Base-by-base conservation (phyloP, 805 yeast genomes). In the Vanderwaltozyma verrucispora region DNA sequence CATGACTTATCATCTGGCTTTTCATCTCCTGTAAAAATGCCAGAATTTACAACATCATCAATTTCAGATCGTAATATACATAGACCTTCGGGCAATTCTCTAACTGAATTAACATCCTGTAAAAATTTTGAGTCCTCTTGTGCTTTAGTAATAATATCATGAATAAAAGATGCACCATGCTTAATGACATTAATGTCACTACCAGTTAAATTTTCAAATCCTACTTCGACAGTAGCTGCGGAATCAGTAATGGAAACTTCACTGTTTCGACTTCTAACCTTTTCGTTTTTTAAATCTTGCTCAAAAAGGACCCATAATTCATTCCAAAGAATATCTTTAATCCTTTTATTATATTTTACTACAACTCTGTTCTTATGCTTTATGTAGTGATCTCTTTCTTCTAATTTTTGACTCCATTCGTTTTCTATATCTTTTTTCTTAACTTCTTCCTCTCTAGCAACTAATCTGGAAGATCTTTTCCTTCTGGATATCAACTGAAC, bases 381-480 rank as follows among this genome's bases (percentile, higher is more conserved):
- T 12, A 58, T 15, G 29, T 42, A 56, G 4, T 46, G 43, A 21
- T 54, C 59, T 35, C 62, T 51, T 14, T 51, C 48, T 31, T 68
- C 62, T 28, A 68, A 62, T 31, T 65, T 63, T 38, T 51, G 56
- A 17, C 37, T 35, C 48, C 59, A 49, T 16, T 43, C 34, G 27
- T 69, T 69, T 33, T 67, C 73, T 39, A 71, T 65, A 33, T 66
- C 66, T 40, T 65, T 67, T 23, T 62, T 54, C 34, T 62, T 62
- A 36, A 66, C 66, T 16, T 71, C 74, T 44, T 80, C 85, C 43
- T 76, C 81, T 49, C 74, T 76, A 15, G 80, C 81, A 46, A 79
- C 83, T 31, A 83, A 57, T 57, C 92, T 69, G 2, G 86, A 74
- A 0, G 89, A 81, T 46, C 85, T 68, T 49, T 83, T 82, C 49